Evolutionary conservation across 2,329 filamentous ascomycete species (phyloP), one percentile per base, ranked within the genome.

Genomic region (Aspergillus japonicus): DNA sequence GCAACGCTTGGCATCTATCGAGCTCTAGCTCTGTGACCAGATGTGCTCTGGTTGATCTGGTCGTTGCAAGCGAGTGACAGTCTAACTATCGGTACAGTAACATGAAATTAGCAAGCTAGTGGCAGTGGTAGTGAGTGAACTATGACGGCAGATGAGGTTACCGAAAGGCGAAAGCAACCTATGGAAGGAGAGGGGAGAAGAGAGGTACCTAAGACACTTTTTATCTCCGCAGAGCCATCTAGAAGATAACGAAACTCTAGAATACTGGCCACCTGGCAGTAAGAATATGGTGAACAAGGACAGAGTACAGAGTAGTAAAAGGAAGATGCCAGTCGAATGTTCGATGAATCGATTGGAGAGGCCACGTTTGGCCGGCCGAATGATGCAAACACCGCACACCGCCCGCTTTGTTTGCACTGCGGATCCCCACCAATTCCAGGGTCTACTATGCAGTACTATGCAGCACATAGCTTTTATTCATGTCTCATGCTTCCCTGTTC

Each of bases 181-280:
- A 16, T n/a, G 16, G 16, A 6, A 44, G n/a, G 39, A 39, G 26
- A 24, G 47, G 14, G 21, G 23, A 24, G 33, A 31, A 24, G n/a
- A 26, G 33, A 33, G 24, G 60, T 29, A 29, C 14, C 29, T 52
- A 54, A 50, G 48, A 4, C 26, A 29, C 26, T 29, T 55, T 49
- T 65, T 62, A 68, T 60, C 48, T 59, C 33, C 50, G 53, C 12
- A 57, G 63, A 63, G 66, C 69, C 71, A 74, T 73, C 60, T 56
- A 67, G 67, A 63, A 65, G 33, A 62, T 60, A 62, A 67, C 64
- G 62, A 63, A 58, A 64, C 59, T 63, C 62, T 62, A 62, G 67
- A 58, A 56, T 64, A 68, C 62, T 64, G 71, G 71, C 68, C 71
- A 74, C 68, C 65, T 74, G 71, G 69, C 70, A 72, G 67, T 61